Percentiles rank a stretch among this genome's conserved stretches.
Evolutionary conservation across 1,284 basidiomycete genomes (phyloP).

Genomic region (Tylopilus orsonianus): DNA sequence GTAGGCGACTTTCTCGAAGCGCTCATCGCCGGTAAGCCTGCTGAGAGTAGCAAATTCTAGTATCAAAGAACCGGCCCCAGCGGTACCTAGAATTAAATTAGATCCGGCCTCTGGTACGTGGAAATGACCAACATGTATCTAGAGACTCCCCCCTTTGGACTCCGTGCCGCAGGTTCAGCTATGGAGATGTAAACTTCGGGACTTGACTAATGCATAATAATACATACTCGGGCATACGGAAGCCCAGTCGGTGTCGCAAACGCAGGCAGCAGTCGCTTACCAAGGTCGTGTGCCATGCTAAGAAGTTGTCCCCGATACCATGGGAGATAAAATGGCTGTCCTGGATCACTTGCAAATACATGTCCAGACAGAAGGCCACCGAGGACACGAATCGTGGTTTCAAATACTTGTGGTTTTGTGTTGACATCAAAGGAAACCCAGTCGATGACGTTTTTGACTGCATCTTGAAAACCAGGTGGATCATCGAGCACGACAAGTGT

Average conservation of each 20-base stretch:
- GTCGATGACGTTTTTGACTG: conserved; percentile 71
- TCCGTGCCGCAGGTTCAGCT: conserved; percentile 79
- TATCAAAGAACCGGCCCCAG: conserved; percentile 89
- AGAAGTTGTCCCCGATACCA: conserved; percentile 79
- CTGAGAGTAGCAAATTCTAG: conserved; percentile 91
- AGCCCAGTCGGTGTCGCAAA: conserved; percentile 87
- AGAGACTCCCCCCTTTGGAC: conserved; percentile 65
- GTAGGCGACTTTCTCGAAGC: conserved; percentile 81
- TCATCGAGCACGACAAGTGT: conserved; percentile 80
- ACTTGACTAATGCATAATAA: conserved; percentile 6
- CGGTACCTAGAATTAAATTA: conserved; percentile 59
- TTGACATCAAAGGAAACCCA: conserved; percentile 86
- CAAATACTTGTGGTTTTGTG: conserved; percentile 89
- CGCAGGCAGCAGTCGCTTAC: conserved; percentile 80
- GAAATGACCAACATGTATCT: conserved; percentile 68
- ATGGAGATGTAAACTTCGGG: conserved; percentile 4
- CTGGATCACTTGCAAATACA: conserved; percentile 68
- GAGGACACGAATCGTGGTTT: conserved; percentile 86
- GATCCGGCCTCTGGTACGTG: conserved; percentile 5
- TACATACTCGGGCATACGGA: conserved; percentile 78
- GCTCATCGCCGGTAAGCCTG: conserved; percentile 81
- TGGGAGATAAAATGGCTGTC: conserved; percentile 68
- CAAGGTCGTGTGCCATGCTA: conserved; percentile 81
- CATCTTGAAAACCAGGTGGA: conserved; percentile 68
- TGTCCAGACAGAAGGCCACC: conserved; percentile 89